phyloP scores from a whole-genome alignment of 1,284 basidiomycete species.

The Pseudozyma thailandica region DNA sequence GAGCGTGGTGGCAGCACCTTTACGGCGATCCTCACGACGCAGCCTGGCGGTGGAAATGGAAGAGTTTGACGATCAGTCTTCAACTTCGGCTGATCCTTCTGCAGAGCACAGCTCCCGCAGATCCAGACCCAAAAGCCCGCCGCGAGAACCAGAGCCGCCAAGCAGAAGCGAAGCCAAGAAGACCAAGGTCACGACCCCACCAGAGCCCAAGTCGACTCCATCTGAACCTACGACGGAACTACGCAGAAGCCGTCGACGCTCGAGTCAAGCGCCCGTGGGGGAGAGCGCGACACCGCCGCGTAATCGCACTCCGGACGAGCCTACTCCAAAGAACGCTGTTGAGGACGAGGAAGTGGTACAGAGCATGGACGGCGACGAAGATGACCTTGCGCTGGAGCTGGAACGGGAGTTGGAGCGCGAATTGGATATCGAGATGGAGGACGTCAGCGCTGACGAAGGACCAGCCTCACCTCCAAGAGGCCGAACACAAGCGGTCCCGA shows the following conservation, averaged over 20 bases:
- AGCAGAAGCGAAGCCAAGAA: slow-evolving; percentile 1
- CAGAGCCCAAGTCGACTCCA: background rate
- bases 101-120: background rate
- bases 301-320: background rate
- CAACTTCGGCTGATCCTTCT: background rate
- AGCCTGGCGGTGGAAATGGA: slow-evolving; percentile 35
- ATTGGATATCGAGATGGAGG: slow-evolving; percentile 31
- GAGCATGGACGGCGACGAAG: slow-evolving; percentile 18
- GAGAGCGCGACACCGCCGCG: background rate
- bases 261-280: slow-evolving; percentile 27
- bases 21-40: slow-evolving; percentile 29
- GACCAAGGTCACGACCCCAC: slow-evolving; percentile 2
- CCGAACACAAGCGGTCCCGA: background rate
- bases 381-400: slow-evolving; percentile 39
- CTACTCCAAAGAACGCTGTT: background rate
- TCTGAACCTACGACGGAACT: slow-evolving; percentile 5
- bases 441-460: slow-evolving; percentile 4
- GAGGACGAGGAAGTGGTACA: background rate
- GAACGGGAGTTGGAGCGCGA: slow-evolving; percentile 44
- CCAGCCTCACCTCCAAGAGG: background rate
- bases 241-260: slow-evolving; percentile 28
- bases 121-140: background rate
- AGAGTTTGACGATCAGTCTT: slow-evolving; percentile 24
- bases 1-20: slow-evolving; percentile 5
- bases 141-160: background rate